Conservation (phyloP, 345 rosid species). For the Populus euphratica region DNA sequence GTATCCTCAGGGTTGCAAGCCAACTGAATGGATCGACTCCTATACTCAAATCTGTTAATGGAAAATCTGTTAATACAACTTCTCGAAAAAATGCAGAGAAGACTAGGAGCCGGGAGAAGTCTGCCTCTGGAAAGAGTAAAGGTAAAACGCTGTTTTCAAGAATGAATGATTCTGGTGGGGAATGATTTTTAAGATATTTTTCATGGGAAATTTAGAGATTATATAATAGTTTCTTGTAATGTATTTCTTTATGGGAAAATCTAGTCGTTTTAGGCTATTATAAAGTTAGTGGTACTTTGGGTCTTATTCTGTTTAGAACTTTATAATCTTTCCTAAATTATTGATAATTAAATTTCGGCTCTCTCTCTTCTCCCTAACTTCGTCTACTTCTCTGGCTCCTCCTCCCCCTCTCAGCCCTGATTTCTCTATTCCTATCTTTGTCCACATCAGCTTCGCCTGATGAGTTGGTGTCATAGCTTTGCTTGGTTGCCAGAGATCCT, state of each 20-base stretch:
- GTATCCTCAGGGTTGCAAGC: slow-evolving; percentile 36
- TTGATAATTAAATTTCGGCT: not conserved
- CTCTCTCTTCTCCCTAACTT: not conserved
- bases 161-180: slow-evolving; percentile 13
- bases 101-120: slow-evolving; percentile 21
- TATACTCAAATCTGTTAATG: slow-evolving; percentile 15
- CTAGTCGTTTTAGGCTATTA: not conserved
- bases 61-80: slow-evolving; percentile 13
- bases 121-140: slow-evolving; percentile 15
- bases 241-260: not conserved
- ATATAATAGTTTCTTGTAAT: not conserved
- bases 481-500: slow-evolving; percentile 38
- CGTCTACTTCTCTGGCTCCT: not conserved
- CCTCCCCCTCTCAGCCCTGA: not conserved
- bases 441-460: slow-evolving; percentile 17
- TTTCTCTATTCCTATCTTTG: not conserved
- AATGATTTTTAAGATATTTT: not conserved
- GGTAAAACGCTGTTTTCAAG: slow-evolving; percentile 16
- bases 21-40: slow-evolving; percentile 22
- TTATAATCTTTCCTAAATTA: not conserved
- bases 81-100: not conserved
- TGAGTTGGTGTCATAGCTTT: slow-evolving; percentile 35
- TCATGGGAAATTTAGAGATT: not conserved
- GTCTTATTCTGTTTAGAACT: not conserved
- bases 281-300: not conserved